Evolutionary conservation across 306 rosid genomes (phyloP).

Genomic region (Crotalaria pallida): DNA sequence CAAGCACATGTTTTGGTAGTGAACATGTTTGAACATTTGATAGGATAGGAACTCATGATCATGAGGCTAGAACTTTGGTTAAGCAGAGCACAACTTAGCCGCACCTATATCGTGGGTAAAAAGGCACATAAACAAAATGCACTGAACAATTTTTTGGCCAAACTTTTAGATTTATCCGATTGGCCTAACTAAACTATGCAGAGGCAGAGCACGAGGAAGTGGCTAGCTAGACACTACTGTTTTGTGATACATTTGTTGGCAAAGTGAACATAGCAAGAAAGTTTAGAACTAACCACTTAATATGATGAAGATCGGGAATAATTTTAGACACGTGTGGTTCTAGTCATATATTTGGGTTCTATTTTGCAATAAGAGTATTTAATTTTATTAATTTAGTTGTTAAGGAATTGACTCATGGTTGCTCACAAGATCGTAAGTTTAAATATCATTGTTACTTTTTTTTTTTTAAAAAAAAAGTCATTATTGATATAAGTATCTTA

Average conservation of each 20-base stretch:
- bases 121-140: not conserved
- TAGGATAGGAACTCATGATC: constrained; percentile 26
- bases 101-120: not conserved
- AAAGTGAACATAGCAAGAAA: not conserved
- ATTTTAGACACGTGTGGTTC: not conserved
- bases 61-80: constrained; percentile 23
- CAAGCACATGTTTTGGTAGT: constrained; percentile 33
- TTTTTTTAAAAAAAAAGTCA: no score
- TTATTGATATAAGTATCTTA: no score
- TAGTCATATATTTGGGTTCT: not conserved
- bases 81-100: not conserved
- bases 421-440: no score
- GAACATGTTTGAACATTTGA: constrained; percentile 14
- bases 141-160: not conserved
- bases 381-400: no score
- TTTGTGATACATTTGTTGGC: not conserved
- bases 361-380: not conserved
- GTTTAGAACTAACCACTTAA: not conserved
- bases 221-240: not conserved
- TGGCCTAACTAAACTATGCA: constrained; percentile 1
- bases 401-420: no score
- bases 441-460: no score
- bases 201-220: not conserved
- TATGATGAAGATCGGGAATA: not conserved
- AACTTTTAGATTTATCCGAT: not conserved